Conservation (phyloP, 352 stramenopile species). For the Thalassiosira mediterranea region DNA sequence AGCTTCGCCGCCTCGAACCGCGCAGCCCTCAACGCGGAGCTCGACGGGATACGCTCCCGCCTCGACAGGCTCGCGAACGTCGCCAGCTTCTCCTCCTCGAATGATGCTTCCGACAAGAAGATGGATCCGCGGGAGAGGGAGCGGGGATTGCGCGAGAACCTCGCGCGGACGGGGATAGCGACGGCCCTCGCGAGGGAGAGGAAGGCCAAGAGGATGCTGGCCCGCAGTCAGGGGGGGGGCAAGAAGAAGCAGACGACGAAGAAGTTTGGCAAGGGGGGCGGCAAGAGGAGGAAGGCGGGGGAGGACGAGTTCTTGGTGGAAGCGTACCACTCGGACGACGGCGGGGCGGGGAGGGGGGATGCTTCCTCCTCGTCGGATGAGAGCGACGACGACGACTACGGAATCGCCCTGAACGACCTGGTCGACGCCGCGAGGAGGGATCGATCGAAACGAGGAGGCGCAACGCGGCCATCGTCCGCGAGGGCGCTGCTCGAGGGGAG, state of each 20-base stretch:
- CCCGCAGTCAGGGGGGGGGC: not conserved
- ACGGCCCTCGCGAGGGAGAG: slow-evolving; percentile 44
- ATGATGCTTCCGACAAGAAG: slow-evolving; percentile 10
- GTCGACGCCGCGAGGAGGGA: too few relatives aligned
- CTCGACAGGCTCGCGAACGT: slow-evolving; percentile 36
- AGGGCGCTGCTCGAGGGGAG: slow-evolving; percentile 56
- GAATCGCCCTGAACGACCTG: slow-evolving; percentile 11
- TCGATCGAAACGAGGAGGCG: not conserved
- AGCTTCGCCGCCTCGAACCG: slow-evolving; percentile 40
- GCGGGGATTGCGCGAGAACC: slow-evolving; percentile 57
- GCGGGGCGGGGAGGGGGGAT: slow-evolving; percentile 7
- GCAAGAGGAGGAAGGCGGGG: slow-evolving; percentile 2
- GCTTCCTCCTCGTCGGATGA: slow-evolving; percentile 8
- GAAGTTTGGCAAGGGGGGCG: not conserved
- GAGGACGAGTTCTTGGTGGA: slow-evolving; percentile 59
- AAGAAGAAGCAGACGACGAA: slow-evolving; percentile 10
- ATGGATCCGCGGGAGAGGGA: slow-evolving; percentile 24
- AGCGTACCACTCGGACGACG: slow-evolving; percentile 63
- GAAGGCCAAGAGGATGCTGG: slow-evolving; percentile 14
- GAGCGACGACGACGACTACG: slow-evolving; percentile 18
- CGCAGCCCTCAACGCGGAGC: slow-evolving; percentile 40
- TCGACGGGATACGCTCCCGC: slow-evolving; percentile 38
- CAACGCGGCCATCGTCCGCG: slow-evolving; percentile 16
- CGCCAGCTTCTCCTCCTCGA: slow-evolving; percentile 4
- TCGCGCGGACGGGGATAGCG: slow-evolving; percentile 50